Conservation (phyloP, 2,329 filamentous ascomycete genomes). For the Geosmithia putterillii region DNA sequence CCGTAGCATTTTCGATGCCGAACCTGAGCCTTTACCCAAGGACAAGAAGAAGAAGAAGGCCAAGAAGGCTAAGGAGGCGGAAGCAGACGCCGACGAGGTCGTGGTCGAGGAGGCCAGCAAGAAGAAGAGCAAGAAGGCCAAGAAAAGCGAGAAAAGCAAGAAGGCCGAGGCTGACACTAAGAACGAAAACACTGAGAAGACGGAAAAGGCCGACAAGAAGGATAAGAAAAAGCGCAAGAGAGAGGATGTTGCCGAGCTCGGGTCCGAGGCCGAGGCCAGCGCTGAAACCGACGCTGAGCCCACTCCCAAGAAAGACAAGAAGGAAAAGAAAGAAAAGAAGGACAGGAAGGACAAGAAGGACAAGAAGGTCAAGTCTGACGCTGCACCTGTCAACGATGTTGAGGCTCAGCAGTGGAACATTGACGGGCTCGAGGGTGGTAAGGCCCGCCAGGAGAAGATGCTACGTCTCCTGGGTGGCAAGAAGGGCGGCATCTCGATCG, state of each 20-base stretch:
- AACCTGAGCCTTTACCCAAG: slow-evolving; percentile 4
- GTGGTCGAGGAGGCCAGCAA: background rate
- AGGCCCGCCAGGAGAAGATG: slow-evolving; percentile 41
- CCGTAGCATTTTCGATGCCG: slow-evolving; percentile 9
- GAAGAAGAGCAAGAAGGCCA: slow-evolving; percentile 2
- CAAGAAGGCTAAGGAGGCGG: slow-evolving; percentile 7
- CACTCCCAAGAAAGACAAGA: slow-evolving; percentile 11
- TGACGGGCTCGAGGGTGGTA: slow-evolving; percentile 34
- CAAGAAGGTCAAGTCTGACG: slow-evolving; percentile 6
- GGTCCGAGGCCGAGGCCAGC: slow-evolving; percentile 8
- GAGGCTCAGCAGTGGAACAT: slow-evolving; percentile 39
- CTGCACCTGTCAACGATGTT: slow-evolving; percentile 4
- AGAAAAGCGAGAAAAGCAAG: slow-evolving; percentile 4
- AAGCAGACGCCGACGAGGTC: slow-evolving; percentile 2
- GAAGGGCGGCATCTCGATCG: slow-evolving; percentile 21
- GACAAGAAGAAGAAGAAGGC: slow-evolving; percentile 7
- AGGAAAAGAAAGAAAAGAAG: slow-evolving; percentile 9
- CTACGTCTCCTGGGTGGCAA: slow-evolving; percentile 42
- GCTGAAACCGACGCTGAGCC: slow-evolving; percentile 5
- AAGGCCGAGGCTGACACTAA: slow-evolving; percentile 11
- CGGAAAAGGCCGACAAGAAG: slow-evolving; percentile 9
- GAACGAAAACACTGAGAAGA: background rate
- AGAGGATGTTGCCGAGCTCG: slow-evolving; percentile 9
- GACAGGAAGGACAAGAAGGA: slow-evolving; percentile 8
- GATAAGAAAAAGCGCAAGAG: slow-evolving; percentile 23